A percentile compares a stretch with the other conserved stretches of the same genome.
phyloP scores from a whole-genome alignment of 2,329 filamentous ascomycete species.

The Alternaria triticina region DNA sequence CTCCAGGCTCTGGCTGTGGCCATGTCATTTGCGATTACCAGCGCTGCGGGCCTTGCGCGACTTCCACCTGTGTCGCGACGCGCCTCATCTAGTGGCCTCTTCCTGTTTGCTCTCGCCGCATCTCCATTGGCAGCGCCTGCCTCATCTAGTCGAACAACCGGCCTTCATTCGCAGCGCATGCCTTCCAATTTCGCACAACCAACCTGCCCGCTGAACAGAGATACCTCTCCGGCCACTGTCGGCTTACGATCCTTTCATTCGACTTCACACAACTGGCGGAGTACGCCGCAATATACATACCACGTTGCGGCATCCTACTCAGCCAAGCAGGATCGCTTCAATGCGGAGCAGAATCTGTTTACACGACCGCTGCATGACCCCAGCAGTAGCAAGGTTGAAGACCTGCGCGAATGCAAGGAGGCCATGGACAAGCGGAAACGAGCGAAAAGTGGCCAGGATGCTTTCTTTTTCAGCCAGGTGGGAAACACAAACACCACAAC shows the following conservation, averaged over 20 bases:
- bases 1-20: conserved; percentile 43
- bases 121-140: conserved; percentile 33
- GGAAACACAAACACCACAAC: conserved; percentile 75
- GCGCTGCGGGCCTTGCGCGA: conserved; percentile 31
- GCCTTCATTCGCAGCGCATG: conserved; percentile 20
- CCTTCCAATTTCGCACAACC: conserved; percentile 25
- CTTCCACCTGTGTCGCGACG: conserved; percentile 29
- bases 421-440: conserved; percentile 64
- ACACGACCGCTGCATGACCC: conserved; percentile 41
- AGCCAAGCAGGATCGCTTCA: conserved; percentile 47
- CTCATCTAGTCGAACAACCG: conserved; percentile 25
- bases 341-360: conserved; percentile 46
- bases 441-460: conserved; percentile 88
- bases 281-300: conserved; percentile 45
- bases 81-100: conserved; percentile 35
- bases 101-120: conserved; percentile 41
- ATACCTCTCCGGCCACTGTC: conserved; percentile 36
- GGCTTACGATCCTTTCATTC: conserved; percentile 41
- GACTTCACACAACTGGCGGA: conserved; percentile 34
- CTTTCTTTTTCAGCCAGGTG: conserved; percentile 88
- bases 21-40: conserved; percentile 46
- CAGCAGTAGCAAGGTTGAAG: conserved; percentile 28
- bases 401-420: conserved; percentile 39
- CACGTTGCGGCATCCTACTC: conserved; percentile 51
- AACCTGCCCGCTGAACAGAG: conserved; percentile 40